Evolutionary conservation across 2,329 filamentous ascomycete genomes (phyloP), one percentile per base, ranked within the genome.

Genomic region (Aspergillus chevalieri): DNA sequence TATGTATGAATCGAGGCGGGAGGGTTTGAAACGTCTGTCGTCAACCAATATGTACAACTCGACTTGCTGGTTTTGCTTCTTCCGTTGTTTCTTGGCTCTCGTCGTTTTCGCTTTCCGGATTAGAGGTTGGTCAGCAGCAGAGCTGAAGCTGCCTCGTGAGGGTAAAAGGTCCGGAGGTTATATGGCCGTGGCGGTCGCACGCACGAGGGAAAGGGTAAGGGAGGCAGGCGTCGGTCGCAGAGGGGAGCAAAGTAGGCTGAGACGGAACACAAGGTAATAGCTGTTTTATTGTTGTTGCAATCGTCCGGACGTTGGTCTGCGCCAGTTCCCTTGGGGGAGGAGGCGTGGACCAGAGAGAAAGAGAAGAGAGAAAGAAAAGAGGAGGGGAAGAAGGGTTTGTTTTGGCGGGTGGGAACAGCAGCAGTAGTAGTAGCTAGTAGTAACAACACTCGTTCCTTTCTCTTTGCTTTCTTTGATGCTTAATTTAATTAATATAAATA

Each of bases 1-100:
- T 36, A 36, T 36, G 34, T 36, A 36, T 36, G 44, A 51, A 43
- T 48, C 46, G 50, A 46, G 48, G 44, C 45, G 53, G 26, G 26
- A 30, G 10, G 26, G 10, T 30, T 30, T 30, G 26, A 30, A 30
- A 30, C 26, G 34, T 36, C 34, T 17, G n/a, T 36, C 34, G 34
- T 36, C 34, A 3, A 30, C 26, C 26, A 30, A 30, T 12, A 30
- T 30, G 26, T 30, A 30, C 26, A 30, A 30, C 26, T 12, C 26
- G 26, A 12, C 10, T 30, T 12, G 4, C 9, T 12, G 26, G 4
- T 12, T 30, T 30, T 30, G 26, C 4, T 30, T 12, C 26, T 30
- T 30, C 26, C 4, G 26, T 30, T 30, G 26, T 30, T 30, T 12
- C 10, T 30, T 30, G 26, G 26, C 26, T 30, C 26, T 30, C 9